These are phyloP conservation scores for Boletus fagicola DNA, from an alignment of 768 basidiomycete genomes.

Conservation along the genomic window DNA sequence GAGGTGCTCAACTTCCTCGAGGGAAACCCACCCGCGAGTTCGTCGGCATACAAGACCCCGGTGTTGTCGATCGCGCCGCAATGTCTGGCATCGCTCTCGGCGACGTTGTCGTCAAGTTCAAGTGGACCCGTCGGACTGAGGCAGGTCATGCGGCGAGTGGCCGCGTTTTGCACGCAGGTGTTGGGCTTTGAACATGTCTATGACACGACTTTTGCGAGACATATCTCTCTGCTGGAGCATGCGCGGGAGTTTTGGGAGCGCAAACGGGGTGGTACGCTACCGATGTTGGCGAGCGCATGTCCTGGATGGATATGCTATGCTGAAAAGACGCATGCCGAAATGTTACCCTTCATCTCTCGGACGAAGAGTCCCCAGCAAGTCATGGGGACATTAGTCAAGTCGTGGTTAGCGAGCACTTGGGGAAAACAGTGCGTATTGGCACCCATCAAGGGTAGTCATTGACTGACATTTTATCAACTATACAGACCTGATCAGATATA, in stretches of 20 bases:
- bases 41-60: conserved; percentile 50
- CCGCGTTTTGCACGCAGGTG: conserved; percentile 61
- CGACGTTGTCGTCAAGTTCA: conserved; percentile 52
- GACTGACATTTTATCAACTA: conserved; percentile 2
- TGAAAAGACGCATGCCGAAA: conserved; percentile 93
- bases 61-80: conserved; percentile 91
- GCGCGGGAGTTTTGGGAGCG: conserved; percentile 78
- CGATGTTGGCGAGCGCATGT: conserved; percentile 94
- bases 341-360: conserved; percentile 84
- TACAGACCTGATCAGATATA: conserved; percentile 83
- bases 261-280: conserved; percentile 47
- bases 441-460: not conserved
- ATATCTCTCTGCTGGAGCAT: conserved; percentile 81
- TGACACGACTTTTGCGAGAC: conserved; percentile 94
- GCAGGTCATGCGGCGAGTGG: conserved; percentile 67
- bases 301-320: conserved; percentile 99
- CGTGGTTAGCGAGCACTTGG: conserved; percentile 73
- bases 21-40: conserved; percentile 45
- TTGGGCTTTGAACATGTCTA: conserved; percentile 82
- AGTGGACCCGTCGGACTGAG: conserved; percentile 45
- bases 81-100: conserved; percentile 76
- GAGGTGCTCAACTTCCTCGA: conserved; percentile 84
- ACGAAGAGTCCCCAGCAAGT: conserved; percentile 94
- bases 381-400: conserved; percentile 92
- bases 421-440: conserved; percentile 57